Conservation (phyloP, 768 basidiomycete species). For the Suillus tomentosus region DNA sequence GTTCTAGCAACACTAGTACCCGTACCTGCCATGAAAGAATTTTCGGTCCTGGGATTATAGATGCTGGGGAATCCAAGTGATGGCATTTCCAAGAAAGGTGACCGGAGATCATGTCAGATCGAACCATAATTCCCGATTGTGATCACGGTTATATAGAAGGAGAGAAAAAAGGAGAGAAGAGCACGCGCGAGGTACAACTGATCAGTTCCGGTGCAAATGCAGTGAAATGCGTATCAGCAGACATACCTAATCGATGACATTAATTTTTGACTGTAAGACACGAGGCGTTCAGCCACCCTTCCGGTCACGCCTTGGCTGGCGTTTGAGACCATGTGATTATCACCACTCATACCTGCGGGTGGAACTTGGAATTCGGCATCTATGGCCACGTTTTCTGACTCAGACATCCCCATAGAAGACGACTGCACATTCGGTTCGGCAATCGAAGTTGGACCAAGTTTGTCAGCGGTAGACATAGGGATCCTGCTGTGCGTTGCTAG, state of each 20-base stretch:
- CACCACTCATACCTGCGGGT: conserved; percentile 27
- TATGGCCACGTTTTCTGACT: conserved; percentile 20
- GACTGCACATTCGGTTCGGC: conserved; percentile 16
- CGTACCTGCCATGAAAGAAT: conserved; percentile 17
- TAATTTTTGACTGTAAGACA: conserved; percentile 51
- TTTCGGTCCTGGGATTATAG: conserved; percentile 26
- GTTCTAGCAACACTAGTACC: conserved; percentile 14
- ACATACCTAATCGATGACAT: conserved; percentile 48
- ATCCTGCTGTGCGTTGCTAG: conserved; percentile 14
- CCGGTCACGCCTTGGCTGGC: conserved; percentile 23
- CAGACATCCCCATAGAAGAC: conserved; percentile 14
- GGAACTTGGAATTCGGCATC: conserved; percentile 20
- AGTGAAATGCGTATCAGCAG: conserved; percentile 25
- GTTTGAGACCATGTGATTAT: conserved; percentile 31
- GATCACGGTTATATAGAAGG: conserved; percentile 16
- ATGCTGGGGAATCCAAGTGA: conserved; percentile 28
- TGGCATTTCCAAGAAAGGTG: conserved; percentile 24
- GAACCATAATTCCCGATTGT: conserved; percentile 19
- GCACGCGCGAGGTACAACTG: conserved; percentile 26
- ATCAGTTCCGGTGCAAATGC: conserved; percentile 25
- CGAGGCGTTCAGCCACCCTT: conserved; percentile 48
- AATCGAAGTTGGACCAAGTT: conserved; percentile 13
- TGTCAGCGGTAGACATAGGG: conserved; percentile 22
- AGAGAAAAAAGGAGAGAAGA: conserved; percentile 18
- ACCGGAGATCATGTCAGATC: conserved; percentile 16